Evolutionary conservation across 345 rosid species (phyloP), one percentile per base, ranked within the genome.

Genomic region (Moricandia arvensis): DNA sequence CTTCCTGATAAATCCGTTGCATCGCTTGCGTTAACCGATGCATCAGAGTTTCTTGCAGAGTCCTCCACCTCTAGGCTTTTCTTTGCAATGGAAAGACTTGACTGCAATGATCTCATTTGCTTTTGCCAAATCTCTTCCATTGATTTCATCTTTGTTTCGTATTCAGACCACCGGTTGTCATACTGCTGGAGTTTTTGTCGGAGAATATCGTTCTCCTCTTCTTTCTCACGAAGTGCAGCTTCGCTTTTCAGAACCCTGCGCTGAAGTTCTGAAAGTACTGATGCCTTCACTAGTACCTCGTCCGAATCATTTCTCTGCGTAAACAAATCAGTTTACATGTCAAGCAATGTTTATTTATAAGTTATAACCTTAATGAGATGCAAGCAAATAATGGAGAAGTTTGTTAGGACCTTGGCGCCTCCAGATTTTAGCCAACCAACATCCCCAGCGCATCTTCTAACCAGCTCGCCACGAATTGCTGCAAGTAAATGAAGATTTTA

Each of bases 51-150:
- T 63, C 75, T 69, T 6, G 64, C 75, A 7, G 69, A 76, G 43
- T 80, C 81, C n/a, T 88, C 97, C 1, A 89, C 71, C 65, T 83
- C 84, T 71, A 90, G 85, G 80, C 87, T 84, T 81, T 72, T 91
- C 74, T 84, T 84, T 69, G 97, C 96, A 2, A 91, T 85, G 58
- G 89, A 86, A 81, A 91, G 88, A 81, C 95, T 94, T 47, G 67
- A 79, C 68, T 94, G 98, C 85, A 90, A 84, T 27, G 97, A 89
- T 66, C 75, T 76, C 93, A 94, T 87, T 80, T 94, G 98, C 83
- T 83, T 89, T 80, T 88, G 92, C 97, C 97, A 94, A 69, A 82
- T 87, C 80, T 91, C 96, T 84, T 94, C 98, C 96, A 89, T 91
- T 11, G 92, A 82, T 83, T 94, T 91, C 96, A 94, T 89, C 76